Percentiles rank a stretch among this genome's conserved stretches.
These are phyloP conservation scores for Cystobasidium pallidum DNA, from an alignment of 1,284 basidiomycete species.

Conservation along the genomic window DNA sequence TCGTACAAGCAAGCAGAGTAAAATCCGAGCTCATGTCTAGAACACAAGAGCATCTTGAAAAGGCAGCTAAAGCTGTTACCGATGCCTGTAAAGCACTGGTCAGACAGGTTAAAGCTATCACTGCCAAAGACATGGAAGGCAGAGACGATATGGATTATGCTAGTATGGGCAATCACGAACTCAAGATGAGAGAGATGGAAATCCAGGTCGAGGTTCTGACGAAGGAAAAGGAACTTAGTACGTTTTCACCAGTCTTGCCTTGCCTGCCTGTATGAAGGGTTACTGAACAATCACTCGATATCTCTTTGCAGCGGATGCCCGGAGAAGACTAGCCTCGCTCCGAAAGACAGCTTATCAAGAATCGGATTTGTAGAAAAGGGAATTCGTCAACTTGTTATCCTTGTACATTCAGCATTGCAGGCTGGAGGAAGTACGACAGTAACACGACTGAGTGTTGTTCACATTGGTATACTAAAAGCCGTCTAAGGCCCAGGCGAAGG, in stretches of 20 bases:
- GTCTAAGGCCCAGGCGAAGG: no score
- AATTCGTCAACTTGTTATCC: not conserved
- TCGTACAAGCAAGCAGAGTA: conserved; percentile 96
- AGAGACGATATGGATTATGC: conserved; percentile 84
- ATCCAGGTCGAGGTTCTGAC: conserved; percentile 97
- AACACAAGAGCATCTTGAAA: conserved; percentile 93
- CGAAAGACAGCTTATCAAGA: conserved; percentile 75
- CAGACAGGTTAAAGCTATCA: conserved; percentile 92
- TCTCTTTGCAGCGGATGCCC: conserved; percentile 64
- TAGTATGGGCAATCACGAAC: conserved; percentile 68
- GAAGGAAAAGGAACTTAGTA: conserved; percentile 86
- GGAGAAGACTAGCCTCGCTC: conserved; percentile 84
- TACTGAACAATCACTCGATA: not conserved
- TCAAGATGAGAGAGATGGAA: conserved; percentile 98
- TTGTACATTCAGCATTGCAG: not conserved
- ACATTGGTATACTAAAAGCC: not conserved
- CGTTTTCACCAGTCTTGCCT: not conserved
- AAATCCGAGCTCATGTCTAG: conserved; percentile 98
- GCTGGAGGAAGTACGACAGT: not conserved
- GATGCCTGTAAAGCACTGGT: conserved; percentile 98
- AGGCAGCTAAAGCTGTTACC: conserved; percentile 96
- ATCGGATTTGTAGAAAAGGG: conserved; percentile 28
- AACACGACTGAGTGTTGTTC: not conserved
- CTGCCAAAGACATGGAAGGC: conserved; percentile 67
- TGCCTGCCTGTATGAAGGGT: no score